phyloP scores from a whole-genome alignment of 306 rosid species.

The Biancaea sappan region DNA sequence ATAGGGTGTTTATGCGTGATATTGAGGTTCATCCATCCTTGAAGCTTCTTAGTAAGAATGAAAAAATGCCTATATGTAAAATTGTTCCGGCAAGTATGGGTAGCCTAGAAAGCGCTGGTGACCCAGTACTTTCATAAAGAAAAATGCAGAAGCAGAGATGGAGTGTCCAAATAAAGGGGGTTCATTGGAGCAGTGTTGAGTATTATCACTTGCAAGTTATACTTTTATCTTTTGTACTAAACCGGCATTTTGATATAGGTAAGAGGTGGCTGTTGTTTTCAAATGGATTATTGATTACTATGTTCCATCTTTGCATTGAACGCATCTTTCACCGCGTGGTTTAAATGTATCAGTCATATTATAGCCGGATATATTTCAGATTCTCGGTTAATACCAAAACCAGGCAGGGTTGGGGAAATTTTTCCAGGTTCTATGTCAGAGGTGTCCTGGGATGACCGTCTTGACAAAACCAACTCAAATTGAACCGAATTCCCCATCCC shows the following conservation, averaged over 20 bases:
- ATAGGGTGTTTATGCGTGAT: slow-evolving; percentile 66
- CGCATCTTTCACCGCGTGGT: too few relatives aligned
- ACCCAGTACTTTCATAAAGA: neutral
- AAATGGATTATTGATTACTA: slow-evolving; percentile 32
- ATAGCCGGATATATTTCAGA: too few relatives aligned
- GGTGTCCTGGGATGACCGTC: neutral
- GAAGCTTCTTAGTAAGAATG: slow-evolving; percentile 86
- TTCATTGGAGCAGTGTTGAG: slow-evolving; percentile 28
- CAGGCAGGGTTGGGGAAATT: neutral
- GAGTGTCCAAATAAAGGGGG: slow-evolving; percentile 42
- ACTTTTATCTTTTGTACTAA: slow-evolving; percentile 13
- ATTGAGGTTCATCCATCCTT: slow-evolving; percentile 72
- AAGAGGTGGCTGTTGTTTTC: slow-evolving; percentile 31
- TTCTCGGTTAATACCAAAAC: neutral
- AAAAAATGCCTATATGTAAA: slow-evolving; percentile 80
- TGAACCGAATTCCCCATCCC: neutral
- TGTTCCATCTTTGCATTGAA: slow-evolving; percentile 16
- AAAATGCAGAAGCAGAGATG: slow-evolving; percentile 26
- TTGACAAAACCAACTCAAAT: neutral
- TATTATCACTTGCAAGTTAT: slow-evolving; percentile 28
- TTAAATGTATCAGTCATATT: too few relatives aligned
- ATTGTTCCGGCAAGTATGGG: slow-evolving; percentile 54
- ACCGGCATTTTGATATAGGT: slow-evolving; percentile 2
- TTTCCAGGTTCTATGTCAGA: neutral
- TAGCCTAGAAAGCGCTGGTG: slow-evolving; percentile 42